Conservation (phyloP, 2,329 filamentous ascomycete genomes). For the Colletotrichum sp. region DNA sequence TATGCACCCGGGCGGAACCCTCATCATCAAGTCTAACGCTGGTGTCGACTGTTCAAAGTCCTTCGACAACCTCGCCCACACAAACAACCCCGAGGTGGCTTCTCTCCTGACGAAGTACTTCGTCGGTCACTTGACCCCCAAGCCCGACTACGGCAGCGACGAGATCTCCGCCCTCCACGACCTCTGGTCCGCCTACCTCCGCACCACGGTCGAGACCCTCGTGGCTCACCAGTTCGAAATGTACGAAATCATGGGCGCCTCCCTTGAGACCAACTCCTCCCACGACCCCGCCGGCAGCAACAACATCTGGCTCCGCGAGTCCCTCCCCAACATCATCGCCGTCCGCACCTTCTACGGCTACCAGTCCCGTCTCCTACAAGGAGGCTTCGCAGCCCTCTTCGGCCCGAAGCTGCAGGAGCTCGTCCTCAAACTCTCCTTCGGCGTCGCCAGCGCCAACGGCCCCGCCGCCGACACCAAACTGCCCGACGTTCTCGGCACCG, state of each 20-base stretch:
- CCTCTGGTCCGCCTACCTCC: conserved; percentile 55
- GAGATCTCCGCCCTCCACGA: conserved; percentile 53
- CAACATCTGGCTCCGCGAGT: conserved; percentile 51
- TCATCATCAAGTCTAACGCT: conserved; percentile 59
- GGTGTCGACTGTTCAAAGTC: conserved; percentile 58
- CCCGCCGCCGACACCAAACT: conserved; percentile 39
- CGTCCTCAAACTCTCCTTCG: conserved; percentile 57
- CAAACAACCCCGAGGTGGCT: conserved; percentile 58
- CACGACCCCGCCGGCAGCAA: conserved; percentile 12
- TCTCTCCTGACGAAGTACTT: conserved; percentile 60
- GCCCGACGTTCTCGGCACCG: conserved; percentile 49
- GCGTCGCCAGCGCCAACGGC: conserved; percentile 45
- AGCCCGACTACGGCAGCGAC: conserved; percentile 49
- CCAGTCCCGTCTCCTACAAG: conserved; percentile 55
- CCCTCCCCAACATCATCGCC: conserved; percentile 52
- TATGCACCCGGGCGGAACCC: conserved; percentile 58
- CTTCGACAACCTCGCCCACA: conserved; percentile 59
- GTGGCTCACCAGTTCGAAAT: conserved; percentile 60
- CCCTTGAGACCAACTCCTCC: conserved; percentile 14
- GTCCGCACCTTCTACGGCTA: conserved; percentile 58
- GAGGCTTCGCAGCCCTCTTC: conserved; percentile 54
- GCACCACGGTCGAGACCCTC: conserved; percentile 53
- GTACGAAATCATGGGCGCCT: conserved; percentile 52
- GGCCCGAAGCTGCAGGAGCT: conserved; percentile 57
- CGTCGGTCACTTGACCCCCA: conserved; percentile 54